phyloP scores from a whole-genome alignment of 768 basidiomycete species.

The Phylloporus rhodoxanthus region DNA sequence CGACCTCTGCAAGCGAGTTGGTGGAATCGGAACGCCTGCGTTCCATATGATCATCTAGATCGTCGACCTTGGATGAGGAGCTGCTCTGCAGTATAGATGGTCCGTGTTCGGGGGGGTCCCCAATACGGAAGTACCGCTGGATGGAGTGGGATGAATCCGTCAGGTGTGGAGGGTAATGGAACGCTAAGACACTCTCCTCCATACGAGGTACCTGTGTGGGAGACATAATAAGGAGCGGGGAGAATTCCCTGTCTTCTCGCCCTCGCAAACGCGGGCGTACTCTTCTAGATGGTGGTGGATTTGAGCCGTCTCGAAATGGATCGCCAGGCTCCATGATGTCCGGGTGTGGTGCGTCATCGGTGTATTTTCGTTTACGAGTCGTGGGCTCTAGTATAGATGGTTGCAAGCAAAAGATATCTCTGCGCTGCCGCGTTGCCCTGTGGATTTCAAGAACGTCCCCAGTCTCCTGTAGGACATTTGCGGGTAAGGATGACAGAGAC shows the following conservation, averaged over 20 bases:
- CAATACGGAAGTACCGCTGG: neutral
- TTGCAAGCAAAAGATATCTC: neutral
- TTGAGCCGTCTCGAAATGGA: neutral
- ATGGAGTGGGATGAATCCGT: neutral
- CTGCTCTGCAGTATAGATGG: conserved; percentile 1
- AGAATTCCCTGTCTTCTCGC: conserved; percentile 12
- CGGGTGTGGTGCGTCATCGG: neutral
- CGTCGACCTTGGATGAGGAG: neutral
- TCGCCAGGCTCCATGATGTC: neutral
- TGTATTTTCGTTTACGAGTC: conserved; percentile 17
- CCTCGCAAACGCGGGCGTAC: conserved; percentile 6
- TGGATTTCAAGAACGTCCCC: neutral
- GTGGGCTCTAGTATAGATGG: neutral
- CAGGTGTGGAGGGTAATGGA: neutral
- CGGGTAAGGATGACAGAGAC: neutral
- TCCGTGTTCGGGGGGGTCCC: neutral
- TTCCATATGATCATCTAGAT: neutral
- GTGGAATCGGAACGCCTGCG: conserved; percentile 8
- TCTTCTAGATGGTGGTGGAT: neutral
- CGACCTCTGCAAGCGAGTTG: conserved; percentile 16
- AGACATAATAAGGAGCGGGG: conserved; percentile 21
- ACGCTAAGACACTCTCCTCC: conserved; percentile 1
- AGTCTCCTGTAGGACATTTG: neutral
- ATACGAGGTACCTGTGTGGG: neutral
- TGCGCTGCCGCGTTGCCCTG: neutral